Conservation (phyloP, 148 eudicot species). For the Fagopyrum homotropicum region DNA sequence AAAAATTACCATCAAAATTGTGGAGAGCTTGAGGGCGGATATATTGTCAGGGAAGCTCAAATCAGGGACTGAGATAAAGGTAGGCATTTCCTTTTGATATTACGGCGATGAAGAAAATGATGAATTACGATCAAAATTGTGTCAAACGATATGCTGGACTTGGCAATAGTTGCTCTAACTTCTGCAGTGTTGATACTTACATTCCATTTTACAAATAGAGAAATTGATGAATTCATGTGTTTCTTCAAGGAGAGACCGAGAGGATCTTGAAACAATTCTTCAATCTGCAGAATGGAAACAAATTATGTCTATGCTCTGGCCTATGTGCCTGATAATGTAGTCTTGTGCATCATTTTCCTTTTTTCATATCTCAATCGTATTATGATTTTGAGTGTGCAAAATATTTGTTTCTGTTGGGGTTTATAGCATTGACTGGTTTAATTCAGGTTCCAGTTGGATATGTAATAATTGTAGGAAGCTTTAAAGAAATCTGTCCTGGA, state of each 20-base stretch:
- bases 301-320: not conserved
- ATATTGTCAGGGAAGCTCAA: constrained; percentile 94
- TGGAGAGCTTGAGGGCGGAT: constrained; percentile 85
- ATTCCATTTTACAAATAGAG: not conserved
- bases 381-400: not conserved
- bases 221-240: not conserved
- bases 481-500: constrained; percentile 73
- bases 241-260: not conserved
- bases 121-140: not conserved
- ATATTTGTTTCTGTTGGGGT: not conserved
- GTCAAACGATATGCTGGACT: not conserved
- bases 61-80: constrained; percentile 95
- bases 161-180: not conserved
- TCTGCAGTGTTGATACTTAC: not conserved
- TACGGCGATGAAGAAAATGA: not conserved
- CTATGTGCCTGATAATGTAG: not conserved
- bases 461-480: constrained; percentile 51
- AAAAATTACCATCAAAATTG: constrained; percentile 75
- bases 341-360: not conserved
- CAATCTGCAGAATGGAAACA: not conserved
- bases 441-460: not conserved
- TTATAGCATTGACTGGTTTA: not conserved
- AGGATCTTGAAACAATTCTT: not conserved
- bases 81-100: constrained; percentile 15
- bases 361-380: not conserved